phyloP scores from a whole-genome alignment of 768 basidiomycete genomes.

The Psilocybe azurescens region DNA sequence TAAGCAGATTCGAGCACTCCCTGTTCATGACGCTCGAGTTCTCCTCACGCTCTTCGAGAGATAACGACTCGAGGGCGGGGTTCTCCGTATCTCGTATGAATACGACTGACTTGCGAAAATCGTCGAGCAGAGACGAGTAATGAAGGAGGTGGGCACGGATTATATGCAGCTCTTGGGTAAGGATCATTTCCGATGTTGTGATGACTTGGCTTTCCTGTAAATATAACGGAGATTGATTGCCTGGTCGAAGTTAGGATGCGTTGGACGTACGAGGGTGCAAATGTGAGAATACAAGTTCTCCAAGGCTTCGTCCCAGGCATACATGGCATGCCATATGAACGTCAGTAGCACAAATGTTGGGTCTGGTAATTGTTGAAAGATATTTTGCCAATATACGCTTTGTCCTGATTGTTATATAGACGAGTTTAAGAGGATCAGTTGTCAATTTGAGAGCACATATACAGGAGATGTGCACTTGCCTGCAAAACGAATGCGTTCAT shows the following conservation, averaged over 20 bases:
- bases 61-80: conserved; percentile 49
- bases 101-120: conserved; percentile 52
- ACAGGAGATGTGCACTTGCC: conserved; percentile 27
- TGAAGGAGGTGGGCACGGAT: conserved; percentile 62
- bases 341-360: conserved; percentile 60
- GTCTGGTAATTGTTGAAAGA: conserved; percentile 46
- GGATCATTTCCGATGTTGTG: conserved; percentile 28
- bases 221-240: background rate
- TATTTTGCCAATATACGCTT: conserved; percentile 53
- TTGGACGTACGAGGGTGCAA: conserved; percentile 44
- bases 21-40: conserved; percentile 34
- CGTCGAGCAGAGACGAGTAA: conserved; percentile 56
- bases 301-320: conserved; percentile 65
- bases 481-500: conserved; percentile 51
- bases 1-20: conserved; percentile 53
- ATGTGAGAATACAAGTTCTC: conserved; percentile 58
- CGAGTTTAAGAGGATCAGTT: background rate
- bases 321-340: conserved; percentile 63
- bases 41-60: conserved; percentile 23
- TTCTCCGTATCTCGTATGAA: conserved; percentile 55
- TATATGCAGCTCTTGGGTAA: conserved; percentile 57
- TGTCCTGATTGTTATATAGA: conserved; percentile 30
- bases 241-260: background rate
- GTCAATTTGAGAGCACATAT: background rate
- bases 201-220: conserved; percentile 23